A percentile compares a stretch with the other conserved stretches of the same genome.
Evolutionary conservation across 192 early-diverging fungal species (phyloP).

Genomic region (Backusella psychrophila): DNA sequence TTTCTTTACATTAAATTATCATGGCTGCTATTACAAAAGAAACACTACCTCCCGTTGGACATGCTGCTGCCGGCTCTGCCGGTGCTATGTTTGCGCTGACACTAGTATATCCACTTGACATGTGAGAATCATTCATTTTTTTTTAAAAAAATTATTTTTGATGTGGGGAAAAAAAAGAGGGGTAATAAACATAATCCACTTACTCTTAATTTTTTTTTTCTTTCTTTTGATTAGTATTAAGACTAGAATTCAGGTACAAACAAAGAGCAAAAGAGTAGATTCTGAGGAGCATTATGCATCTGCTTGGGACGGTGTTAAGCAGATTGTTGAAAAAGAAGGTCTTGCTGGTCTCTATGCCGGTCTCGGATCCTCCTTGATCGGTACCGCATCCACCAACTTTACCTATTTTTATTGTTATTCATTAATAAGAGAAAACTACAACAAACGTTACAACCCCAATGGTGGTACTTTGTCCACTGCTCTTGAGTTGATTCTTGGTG

Average conservation of each 20-base stretch:
- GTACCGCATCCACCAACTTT: constrained; percentile 76
- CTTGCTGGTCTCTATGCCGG: constrained; percentile 87
- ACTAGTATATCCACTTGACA: constrained; percentile 94
- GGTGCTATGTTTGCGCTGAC: constrained; percentile 95
- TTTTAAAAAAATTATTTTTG: neutral
- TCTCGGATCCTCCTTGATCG: constrained; percentile 80
- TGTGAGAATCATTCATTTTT: constrained; percentile 54
- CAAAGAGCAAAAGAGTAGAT: constrained; percentile 31
- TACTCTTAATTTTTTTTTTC: neutral
- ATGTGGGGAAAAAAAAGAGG: neutral
- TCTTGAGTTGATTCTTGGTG: constrained; percentile 87
- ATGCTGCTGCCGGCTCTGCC: constrained; percentile 89
- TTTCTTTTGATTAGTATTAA: constrained; percentile 66
- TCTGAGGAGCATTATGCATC: constrained; percentile 57
- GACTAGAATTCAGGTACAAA: constrained; percentile 94
- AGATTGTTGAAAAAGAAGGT: constrained; percentile 85
- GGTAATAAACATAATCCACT: neutral
- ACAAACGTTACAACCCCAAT: constrained; percentile 36
- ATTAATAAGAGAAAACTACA: constrained; percentile 63
- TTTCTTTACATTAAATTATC: neutral
- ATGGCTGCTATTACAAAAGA: constrained; percentile 17
- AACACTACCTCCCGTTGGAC: constrained; percentile 80
- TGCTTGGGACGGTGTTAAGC: constrained; percentile 74
- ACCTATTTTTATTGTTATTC: constrained; percentile 87
- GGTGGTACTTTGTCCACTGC: constrained; percentile 71